phyloP scores from a whole-genome alignment of 345 rosid genomes.

The Zanthoxylum bungeanum region DNA sequence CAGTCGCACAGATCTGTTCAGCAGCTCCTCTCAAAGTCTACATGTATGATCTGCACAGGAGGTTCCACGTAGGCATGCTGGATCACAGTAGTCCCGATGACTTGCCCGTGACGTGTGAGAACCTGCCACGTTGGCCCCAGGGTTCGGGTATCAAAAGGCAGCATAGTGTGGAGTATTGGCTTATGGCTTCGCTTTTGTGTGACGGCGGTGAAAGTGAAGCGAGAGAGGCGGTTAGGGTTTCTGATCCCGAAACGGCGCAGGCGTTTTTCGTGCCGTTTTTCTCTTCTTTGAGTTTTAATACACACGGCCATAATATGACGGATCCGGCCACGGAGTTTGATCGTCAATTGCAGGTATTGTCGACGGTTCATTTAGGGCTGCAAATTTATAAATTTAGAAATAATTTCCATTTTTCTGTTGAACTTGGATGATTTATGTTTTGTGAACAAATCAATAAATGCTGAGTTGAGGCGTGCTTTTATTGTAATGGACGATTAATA shows the following conservation, averaged over 20 bases:
- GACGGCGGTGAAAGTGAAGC: constrained; percentile 36
- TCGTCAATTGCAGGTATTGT: constrained; percentile 76
- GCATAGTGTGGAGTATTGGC: constrained; percentile 97
- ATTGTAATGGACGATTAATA: no score
- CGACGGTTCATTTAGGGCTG: background rate
- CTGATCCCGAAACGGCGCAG: constrained; percentile 85
- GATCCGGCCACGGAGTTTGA: constrained; percentile 92
- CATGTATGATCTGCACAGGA: constrained; percentile 92
- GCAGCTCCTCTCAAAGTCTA: constrained; percentile 61
- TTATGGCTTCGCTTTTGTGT: constrained; percentile 80
- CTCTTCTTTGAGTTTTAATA: constrained; percentile 83
- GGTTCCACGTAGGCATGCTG: constrained; percentile 81
- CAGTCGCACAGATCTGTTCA: constrained; percentile 23
- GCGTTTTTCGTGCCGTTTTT: constrained; percentile 89
- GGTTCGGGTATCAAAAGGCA: constrained; percentile 63
- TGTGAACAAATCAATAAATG: no score
- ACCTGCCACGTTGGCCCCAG: constrained; percentile 69
- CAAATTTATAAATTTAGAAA: background rate
- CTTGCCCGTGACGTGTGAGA: constrained; percentile 50
- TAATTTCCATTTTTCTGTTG: background rate
- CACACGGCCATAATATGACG: constrained; percentile 87
- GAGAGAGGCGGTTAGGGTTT: constrained; percentile 78
- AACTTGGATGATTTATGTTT: background rate
- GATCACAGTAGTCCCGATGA: constrained; percentile 39
- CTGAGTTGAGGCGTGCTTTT: no score